Evolutionary conservation across 2,329 filamentous ascomycete genomes (phyloP), one percentile per base, ranked within the genome.

Genomic region (Aspergillus terreus): DNA sequence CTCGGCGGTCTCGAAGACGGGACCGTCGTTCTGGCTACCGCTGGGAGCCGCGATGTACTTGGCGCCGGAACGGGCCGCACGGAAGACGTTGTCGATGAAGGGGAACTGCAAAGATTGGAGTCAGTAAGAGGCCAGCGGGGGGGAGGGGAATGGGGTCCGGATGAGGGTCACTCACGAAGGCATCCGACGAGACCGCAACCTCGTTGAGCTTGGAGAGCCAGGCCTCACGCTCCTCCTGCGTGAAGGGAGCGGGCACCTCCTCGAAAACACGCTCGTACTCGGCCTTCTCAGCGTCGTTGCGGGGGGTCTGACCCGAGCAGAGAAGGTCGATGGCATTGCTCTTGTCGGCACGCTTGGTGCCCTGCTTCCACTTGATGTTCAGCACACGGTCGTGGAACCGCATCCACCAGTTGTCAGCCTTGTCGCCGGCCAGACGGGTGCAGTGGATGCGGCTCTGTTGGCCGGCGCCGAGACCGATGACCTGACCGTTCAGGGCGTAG

Each of bases 371-470:
- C 78, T 92, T 89, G 71, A 99, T 87, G 67, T 78, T 81, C 46
- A 97, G 81, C 11, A 94, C 89, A 48, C 90, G 87, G 62, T 90
- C 86, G 78, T 96, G 89, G 84, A 97, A 97, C 66, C 94, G 88
- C 81, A 99, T 88, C 94, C 92, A 99, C 92, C 92, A 97, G 81
- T 95, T 96, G 75, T 99, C 94, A 45, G 92, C 90, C 81, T 99
- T 99, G 79, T 97, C 92, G 54, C 94, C 94, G 10, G 94, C 94
- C 47, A 99, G 84, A 60, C 94, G 87, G 40, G 94, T 99, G 83
- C 94, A 99, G 82, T 99, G 94, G 63, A 99, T 99, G 62, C 94
- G 88, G 56, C 90, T 95, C 77, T 99, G 94, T 75, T 99, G 94
- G 54, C 94, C 94, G 50, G 94, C 94, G 59, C 94, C 94, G 50